phyloP scores from a whole-genome alignment of 208 protist species.

The Novymonas esmeraldas region DNA sequence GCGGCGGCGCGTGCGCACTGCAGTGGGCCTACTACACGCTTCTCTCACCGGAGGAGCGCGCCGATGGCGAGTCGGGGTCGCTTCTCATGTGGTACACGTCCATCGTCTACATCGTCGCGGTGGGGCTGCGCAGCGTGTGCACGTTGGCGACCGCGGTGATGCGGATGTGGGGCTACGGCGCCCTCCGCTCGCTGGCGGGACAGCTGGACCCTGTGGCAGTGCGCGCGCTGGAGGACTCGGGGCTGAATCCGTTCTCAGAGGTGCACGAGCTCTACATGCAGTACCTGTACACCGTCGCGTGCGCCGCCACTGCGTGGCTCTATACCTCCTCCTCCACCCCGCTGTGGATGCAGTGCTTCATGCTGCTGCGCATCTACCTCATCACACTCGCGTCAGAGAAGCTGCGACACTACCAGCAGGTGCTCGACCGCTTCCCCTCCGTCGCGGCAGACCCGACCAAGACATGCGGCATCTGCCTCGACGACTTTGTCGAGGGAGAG shows the following conservation, averaged over 20 bases:
- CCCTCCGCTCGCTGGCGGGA: conserved; percentile 16
- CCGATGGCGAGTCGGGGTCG: conserved; percentile 17
- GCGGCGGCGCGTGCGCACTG: conserved; percentile 29
- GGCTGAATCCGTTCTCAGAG: conserved; percentile 57
- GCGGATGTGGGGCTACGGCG: conserved; percentile 32
- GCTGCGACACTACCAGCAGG: conserved; percentile 40
- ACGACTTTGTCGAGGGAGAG: conserved; percentile 43
- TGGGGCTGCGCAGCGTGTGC: conserved; percentile 22
- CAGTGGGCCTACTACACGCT: conserved; percentile 79
- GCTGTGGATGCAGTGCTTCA: conserved; percentile 48
- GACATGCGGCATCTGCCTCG: conserved; percentile 78
- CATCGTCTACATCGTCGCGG: conserved; percentile 41
- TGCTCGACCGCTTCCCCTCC: conserved; percentile 57
- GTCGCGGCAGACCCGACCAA: conserved; percentile 36
- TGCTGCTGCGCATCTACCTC: conserved; percentile 49
- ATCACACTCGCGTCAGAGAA: conserved; percentile 22
- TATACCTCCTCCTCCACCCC: conserved; percentile 47
- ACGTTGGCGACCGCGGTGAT: conserved; percentile 22
- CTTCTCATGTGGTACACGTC: conserved; percentile 51
- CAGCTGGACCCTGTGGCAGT: conserved; percentile 2
- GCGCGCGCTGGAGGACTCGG: conserved; percentile 32
- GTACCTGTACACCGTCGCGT: conserved; percentile 31
- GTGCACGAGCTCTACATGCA: conserved; percentile 43
- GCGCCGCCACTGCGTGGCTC: conserved; percentile 37
- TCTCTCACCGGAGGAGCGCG: conserved; percentile 15